Percentiles rank a stretch among this genome's conserved stretches.
Conservation (phyloP, 2,329 filamentous ascomycete genomes). For the Didymosphaeria variabile region DNA sequence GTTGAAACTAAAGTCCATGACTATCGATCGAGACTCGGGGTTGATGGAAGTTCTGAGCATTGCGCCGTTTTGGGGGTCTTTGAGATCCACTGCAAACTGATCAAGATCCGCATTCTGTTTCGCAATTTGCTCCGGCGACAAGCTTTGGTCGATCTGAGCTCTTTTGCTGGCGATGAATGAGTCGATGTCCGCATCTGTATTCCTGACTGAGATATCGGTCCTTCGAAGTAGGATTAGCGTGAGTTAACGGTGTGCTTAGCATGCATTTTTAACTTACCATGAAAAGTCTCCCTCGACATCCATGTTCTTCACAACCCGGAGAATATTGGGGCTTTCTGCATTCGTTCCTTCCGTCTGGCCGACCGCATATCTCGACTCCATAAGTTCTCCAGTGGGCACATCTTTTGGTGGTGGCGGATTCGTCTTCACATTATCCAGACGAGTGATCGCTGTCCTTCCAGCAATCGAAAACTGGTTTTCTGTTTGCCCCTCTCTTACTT, state of each 20-base stretch:
- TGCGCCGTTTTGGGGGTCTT: background rate
- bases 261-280: background rate
- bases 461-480: background rate
- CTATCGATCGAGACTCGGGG: background rate
- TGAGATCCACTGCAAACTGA: background rate
- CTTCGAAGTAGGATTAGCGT: background rate
- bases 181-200: background rate
- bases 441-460: background rate
- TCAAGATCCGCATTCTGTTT: background rate
- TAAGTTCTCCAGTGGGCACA: background rate
- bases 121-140: background rate
- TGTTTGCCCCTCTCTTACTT: background rate
- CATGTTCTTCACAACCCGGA: background rate
- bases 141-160: background rate
- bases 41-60: background rate
- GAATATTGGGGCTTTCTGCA: background rate
- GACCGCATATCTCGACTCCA: background rate
- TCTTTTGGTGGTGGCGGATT: background rate
- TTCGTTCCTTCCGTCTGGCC: too few species aligned
- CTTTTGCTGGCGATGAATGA: background rate
- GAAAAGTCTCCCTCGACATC: background rate
- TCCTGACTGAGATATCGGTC: background rate
- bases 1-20: background rate
- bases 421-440: background rate
- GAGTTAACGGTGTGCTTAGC: background rate